phyloP scores from a whole-genome alignment of 1,284 basidiomycete species.

The Pterulicium gracile region DNA sequence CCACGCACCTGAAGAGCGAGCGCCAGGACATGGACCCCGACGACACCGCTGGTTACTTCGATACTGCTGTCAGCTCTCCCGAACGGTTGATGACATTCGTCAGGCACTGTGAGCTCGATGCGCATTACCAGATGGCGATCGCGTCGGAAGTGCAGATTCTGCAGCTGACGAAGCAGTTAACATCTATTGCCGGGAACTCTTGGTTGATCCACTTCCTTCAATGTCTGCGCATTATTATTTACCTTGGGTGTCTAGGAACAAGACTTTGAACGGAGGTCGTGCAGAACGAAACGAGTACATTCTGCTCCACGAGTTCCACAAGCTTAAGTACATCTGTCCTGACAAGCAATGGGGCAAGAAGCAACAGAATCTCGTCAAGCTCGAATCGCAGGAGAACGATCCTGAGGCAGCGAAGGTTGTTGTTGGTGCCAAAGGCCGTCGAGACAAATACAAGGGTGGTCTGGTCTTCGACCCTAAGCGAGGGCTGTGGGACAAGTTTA shows the following conservation, averaged over 20 bases:
- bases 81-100: constrained; percentile 83
- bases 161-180: constrained; percentile 87
- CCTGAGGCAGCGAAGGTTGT: constrained; percentile 27
- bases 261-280: constrained; percentile 90
- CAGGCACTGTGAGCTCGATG: constrained; percentile 86
- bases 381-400: constrained; percentile 56
- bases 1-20: constrained; percentile 77
- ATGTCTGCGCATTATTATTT: background rate
- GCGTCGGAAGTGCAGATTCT: constrained; percentile 84
- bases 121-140: constrained; percentile 95
- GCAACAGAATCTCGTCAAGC: constrained; percentile 40
- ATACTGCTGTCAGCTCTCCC: constrained; percentile 71
- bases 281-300: constrained; percentile 99
- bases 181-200: constrained; percentile 94
- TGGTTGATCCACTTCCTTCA: constrained; percentile 49
- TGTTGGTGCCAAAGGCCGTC: constrained; percentile 55
- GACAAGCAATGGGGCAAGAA: constrained; percentile 89
- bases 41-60: constrained; percentile 88
- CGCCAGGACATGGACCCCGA: constrained; percentile 94
- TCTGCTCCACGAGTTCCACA: constrained; percentile 95
- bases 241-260: constrained; percentile 55
- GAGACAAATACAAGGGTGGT: constrained; percentile 98
- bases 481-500: constrained; percentile 93
- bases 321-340: constrained; percentile 91
- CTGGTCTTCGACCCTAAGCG: constrained; percentile 96